Evolutionary conservation across 2,329 filamentous ascomycete species (phyloP).

Genomic region (Ascochyta pisi): DNA sequence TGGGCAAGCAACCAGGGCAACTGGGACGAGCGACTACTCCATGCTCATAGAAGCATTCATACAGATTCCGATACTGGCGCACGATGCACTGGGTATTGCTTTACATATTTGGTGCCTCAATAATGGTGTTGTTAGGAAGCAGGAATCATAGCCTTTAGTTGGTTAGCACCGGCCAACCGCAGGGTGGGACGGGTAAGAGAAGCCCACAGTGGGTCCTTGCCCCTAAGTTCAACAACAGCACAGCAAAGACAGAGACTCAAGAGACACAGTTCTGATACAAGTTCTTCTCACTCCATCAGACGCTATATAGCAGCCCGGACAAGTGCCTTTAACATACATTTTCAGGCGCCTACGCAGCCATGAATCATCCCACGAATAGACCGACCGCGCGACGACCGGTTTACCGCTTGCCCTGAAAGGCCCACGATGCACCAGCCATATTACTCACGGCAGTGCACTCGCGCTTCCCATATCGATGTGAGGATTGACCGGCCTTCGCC

Average conservation of each 20-base stretch:
- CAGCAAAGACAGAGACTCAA: conserved; percentile 8
- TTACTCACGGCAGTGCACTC: conserved; percentile 33
- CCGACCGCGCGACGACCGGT: conserved; percentile 21
- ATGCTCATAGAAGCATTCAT: not conserved
- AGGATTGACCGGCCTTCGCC: conserved; percentile 36
- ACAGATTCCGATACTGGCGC: not conserved
- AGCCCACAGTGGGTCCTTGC: conserved; percentile 10
- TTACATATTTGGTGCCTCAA: not conserved
- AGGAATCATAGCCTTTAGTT: not conserved
- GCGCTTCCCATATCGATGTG: conserved; percentile 45
- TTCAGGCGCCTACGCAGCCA: conserved; percentile 25
- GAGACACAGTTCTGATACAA: conserved; percentile 15
- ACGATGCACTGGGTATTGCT: not conserved
- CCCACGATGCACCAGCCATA: conserved; percentile 19
- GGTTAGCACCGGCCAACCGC: conserved; percentile 12
- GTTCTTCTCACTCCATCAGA: conserved; percentile 30
- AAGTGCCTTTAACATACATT: conserved; percentile 36
- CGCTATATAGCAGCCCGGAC: conserved; percentile 31
- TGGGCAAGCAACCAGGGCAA: conserved; percentile 1
- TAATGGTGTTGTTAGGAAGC: not conserved
- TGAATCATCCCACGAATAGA: conserved; percentile 31
- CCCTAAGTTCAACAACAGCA: conserved; percentile 29
- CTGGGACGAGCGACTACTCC: not conserved
- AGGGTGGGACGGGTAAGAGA: conserved; percentile 1
- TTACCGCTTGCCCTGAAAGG: conserved; percentile 26